Base-by-base conservation (phyloP, 2,329 filamentous ascomycete species). In the Epicoccum sorghinum region DNA sequence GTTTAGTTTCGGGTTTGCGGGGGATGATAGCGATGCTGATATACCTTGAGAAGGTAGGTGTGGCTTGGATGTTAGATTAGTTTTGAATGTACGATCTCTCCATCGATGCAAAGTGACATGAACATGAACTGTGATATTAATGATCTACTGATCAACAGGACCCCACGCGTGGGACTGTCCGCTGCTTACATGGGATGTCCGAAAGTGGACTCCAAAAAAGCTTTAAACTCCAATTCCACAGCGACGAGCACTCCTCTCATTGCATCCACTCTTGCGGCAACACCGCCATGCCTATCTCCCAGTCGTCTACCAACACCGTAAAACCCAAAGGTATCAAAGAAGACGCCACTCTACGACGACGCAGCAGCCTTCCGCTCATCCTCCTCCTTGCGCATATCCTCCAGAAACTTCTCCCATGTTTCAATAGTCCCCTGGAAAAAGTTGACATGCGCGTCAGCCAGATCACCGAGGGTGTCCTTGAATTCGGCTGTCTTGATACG, bases 401-500 rank as follows among this genome's bases (percentile, higher is more conserved):
- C 81, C n/a, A 98, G 80, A 69, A 97, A 98, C 57, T 82, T 80
- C 78, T 96, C 91, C 95, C 95, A 99, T 7, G 90, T 89, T 48
- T 88, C 86, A 44, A 89, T 86, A 4, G 91, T 89, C 22, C 84
- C 85, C 52, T 86, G 86, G 73, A 96, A 99, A 74, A 97, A 98
- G 9, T 86, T 84, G 36, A 96, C 86, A 73, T 99, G 91, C 14
- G 90, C 87, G 68, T 93, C 89, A 0, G 93, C 91, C 43, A 99
- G 77, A 3, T 86, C 87, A 2, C 91, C 91, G 44, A 99, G 82
- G 64, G 95, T 93, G 60, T 89, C 85, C 74, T 91, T 90, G 76
- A 99, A 96, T 80, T 99, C 93, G 37, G 90, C 82, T 35, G 91
- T 87, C 81, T 99, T 99, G 81, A 98, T 98, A 52, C 93, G 85